phyloP scores from a whole-genome alignment of 2,329 filamentous ascomycete genomes.

The Fusarium dimerum region DNA sequence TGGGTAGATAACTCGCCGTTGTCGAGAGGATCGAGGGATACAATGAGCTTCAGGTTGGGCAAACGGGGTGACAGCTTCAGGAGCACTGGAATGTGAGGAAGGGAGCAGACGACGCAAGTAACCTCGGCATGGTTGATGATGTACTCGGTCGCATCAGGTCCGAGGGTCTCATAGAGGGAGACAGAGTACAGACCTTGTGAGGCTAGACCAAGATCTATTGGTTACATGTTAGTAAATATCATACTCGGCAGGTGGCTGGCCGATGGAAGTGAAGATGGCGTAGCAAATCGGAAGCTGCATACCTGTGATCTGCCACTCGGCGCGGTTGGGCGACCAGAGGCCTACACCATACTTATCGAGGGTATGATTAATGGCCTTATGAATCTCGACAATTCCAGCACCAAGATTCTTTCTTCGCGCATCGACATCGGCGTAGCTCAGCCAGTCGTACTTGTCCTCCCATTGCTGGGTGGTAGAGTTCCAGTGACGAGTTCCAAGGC shows the following conservation, averaged over 20 bases:
- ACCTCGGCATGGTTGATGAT: conserved; percentile 91
- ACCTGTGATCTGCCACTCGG: conserved; percentile 85
- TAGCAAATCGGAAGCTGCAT: conserved; percentile 20
- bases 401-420: conserved; percentile 81
- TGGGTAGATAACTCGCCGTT: conserved; percentile 73
- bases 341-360: conserved; percentile 69
- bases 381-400: conserved; percentile 79
- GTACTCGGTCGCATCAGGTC: conserved; percentile 87
- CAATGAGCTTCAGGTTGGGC: conserved; percentile 81
- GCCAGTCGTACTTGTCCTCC: conserved; percentile 76
- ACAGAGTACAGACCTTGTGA: conserved; percentile 88
- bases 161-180: conserved; percentile 94
- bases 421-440: conserved; percentile 79
- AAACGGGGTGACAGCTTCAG: conserved; percentile 77
- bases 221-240: conserved; percentile 9
- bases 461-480: conserved; percentile 72
- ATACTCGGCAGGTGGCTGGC: conserved; percentile 4
- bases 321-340: conserved; percentile 83
- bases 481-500: conserved; percentile 80
- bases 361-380: conserved; percentile 68
- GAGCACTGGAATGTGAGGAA: conserved; percentile 79
- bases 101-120: conserved; percentile 72
- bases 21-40: conserved; percentile 82
- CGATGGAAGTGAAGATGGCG: neutral
- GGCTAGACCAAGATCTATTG: conserved; percentile 76